These are phyloP conservation scores for Botrytis squamosa DNA, from an alignment of 2,329 filamentous ascomycete genomes.

Conservation along the genomic window DNA sequence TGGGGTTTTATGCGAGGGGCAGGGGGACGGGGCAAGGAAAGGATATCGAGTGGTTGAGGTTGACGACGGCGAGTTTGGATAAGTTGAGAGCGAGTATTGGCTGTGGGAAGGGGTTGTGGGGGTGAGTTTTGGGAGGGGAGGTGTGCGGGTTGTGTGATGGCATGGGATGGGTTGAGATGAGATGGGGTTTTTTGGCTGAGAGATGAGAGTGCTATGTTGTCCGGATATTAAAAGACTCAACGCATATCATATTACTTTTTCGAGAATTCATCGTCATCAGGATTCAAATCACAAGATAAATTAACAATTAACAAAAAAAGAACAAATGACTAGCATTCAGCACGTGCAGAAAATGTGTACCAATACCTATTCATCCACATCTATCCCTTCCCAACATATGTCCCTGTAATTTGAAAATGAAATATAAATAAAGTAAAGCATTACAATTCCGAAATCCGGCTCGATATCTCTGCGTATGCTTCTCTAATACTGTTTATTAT, in stretches of 20 bases:
- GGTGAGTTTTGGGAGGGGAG: no score
- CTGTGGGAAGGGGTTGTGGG: neutral
- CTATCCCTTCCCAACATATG: no score
- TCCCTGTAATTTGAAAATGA: no score
- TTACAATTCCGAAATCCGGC: no score
- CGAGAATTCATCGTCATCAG: neutral
- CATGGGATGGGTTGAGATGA: neutral
- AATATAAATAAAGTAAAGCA: no score
- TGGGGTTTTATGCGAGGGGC: slow-evolving; percentile 15
- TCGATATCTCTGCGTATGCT: no score
- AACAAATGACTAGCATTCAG: neutral
- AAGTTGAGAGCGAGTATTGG: slow-evolving; percentile 8
- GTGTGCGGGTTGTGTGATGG: no score
- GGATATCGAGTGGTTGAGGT: neutral
- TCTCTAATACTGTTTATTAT: no score
- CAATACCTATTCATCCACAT: no score
- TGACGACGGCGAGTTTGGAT: slow-evolving; percentile 7
- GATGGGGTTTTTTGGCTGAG: neutral
- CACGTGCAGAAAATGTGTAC: no score
- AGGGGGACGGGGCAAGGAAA: neutral
- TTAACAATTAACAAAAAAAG: neutral
- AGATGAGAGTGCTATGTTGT: neutral
- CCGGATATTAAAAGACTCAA: neutral
- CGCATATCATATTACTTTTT: neutral
- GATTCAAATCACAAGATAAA: neutral